A percentile compares a stretch with the other conserved stretches of the same genome.
Conservation (phyloP, 2,329 filamentous ascomycete genomes). For the Ophiosphaerella narmari region DNA sequence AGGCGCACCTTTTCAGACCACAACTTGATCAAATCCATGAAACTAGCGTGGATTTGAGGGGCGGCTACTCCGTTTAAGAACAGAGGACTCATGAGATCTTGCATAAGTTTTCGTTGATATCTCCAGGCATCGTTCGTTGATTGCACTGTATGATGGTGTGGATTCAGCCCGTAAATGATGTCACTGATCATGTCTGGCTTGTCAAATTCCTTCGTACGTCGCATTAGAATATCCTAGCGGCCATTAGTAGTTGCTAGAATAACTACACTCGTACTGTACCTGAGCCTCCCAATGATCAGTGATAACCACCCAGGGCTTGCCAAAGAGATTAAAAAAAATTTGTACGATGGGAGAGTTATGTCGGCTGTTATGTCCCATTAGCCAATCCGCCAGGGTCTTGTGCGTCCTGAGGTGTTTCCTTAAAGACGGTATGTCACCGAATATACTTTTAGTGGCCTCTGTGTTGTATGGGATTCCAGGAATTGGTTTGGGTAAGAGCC, state of each 20-base stretch:
- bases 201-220: constrained; percentile 55
- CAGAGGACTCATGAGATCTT: constrained; percentile 46
- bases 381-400: constrained; percentile 7
- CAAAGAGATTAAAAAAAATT: constrained; percentile 53
- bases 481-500: constrained; percentile 50
- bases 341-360: constrained; percentile 43
- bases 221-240: constrained; percentile 40
- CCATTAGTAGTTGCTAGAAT: neutral
- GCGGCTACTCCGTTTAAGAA: constrained; percentile 44
- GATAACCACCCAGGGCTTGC: constrained; percentile 52
- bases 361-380: constrained; percentile 2
- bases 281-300: constrained; percentile 51
- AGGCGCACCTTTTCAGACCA: constrained; percentile 41
- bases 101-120: constrained; percentile 42
- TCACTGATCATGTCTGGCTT: constrained; percentile 39
- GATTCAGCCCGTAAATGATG: constrained; percentile 43
- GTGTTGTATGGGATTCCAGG: constrained; percentile 54
- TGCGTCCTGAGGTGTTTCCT: constrained; percentile 38
- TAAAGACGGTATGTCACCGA: constrained; percentile 50
- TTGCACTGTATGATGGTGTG: constrained; percentile 42
- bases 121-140: constrained; percentile 38
- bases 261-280: constrained; percentile 27
- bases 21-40: constrained; percentile 38
- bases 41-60: constrained; percentile 40
- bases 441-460: constrained; percentile 39